Evolutionary conservation across 148 eudicot genomes (phyloP).

Genomic region (Vaccinium corymbosum): DNA sequence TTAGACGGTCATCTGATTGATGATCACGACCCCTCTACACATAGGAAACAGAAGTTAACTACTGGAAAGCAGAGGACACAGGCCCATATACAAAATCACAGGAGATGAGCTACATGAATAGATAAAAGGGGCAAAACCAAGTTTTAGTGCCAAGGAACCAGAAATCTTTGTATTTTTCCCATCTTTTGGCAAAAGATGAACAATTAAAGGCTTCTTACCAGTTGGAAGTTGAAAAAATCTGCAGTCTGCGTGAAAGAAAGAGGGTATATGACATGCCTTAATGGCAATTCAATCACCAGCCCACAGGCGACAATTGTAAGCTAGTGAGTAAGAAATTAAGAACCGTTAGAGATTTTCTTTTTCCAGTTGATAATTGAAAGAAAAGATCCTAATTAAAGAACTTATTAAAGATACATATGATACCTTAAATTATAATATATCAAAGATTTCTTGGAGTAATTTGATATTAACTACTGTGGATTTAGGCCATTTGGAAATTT

Average conservation of each 20-base stretch:
- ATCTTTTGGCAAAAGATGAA: not conserved
- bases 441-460: not conserved
- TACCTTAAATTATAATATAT: not conserved
- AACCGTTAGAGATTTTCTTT: not conserved
- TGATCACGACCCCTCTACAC: not conserved
- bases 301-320: not conserved
- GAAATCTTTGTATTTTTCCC: not conserved
- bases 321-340: not conserved
- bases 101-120: not conserved
- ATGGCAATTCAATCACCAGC: not conserved
- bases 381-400: not conserved
- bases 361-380: not conserved
- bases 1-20: not conserved
- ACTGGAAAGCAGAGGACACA: not conserved
- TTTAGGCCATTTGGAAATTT: not conserved
- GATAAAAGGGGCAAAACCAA: not conserved
- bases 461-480: not conserved
- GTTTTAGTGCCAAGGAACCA: not conserved
- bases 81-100: not conserved
- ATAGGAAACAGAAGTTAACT: not conserved
- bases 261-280: not conserved
- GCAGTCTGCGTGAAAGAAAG: not conserved
- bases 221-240: not conserved
- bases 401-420: not conserved
- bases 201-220: not conserved